phyloP scores from a whole-genome alignment of 495 filamentous ascomycete species.

The Cladorrhinum samala region DNA sequence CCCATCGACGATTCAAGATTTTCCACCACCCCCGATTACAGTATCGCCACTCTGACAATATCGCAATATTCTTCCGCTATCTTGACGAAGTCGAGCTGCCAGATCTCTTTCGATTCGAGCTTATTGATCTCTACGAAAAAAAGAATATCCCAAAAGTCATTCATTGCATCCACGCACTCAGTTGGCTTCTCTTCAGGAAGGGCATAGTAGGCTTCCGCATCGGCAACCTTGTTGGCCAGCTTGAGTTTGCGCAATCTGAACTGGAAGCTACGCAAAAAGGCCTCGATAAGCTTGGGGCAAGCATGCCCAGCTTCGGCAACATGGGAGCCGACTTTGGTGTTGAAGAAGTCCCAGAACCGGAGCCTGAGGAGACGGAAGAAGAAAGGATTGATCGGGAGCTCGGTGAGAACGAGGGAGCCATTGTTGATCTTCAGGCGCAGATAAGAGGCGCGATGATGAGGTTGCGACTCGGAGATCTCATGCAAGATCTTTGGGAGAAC shows the following conservation, averaged over 20 bases:
- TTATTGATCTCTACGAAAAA: slow-evolving; percentile 98
- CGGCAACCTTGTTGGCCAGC: slow-evolving; percentile 94
- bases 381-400: slow-evolving; percentile 83
- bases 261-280: slow-evolving; percentile 95
- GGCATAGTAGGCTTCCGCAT: slow-evolving; percentile 93
- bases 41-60: slow-evolving; percentile 95
- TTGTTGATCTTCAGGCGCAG: slow-evolving; percentile 80
- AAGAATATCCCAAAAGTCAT: slow-evolving; percentile 99
- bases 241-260: slow-evolving; percentile 97
- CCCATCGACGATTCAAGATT: slow-evolving; percentile 67
- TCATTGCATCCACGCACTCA: slow-evolving; percentile 94
- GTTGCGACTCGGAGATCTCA: slow-evolving; percentile 68
- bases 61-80: slow-evolving; percentile 87
- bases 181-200: slow-evolving; percentile 91
- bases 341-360: slow-evolving; percentile 48
- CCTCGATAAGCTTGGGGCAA: slow-evolving; percentile 87
- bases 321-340: slow-evolving; percentile 95
- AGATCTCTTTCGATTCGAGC: slow-evolving; percentile 96
- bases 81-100: slow-evolving; percentile 90
- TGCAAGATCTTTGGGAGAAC: slow-evolving; percentile 87
- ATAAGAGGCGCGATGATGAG: slow-evolving; percentile 75
- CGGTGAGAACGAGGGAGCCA: slow-evolving; percentile 60
- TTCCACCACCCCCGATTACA: slow-evolving; percentile 80
- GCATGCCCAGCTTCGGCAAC: slow-evolving; percentile 94
- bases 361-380: slow-evolving; percentile 81